These are phyloP conservation scores for Lactarius trivialis DNA, from an alignment of 768 basidiomycete species.

Conservation along the genomic window DNA sequence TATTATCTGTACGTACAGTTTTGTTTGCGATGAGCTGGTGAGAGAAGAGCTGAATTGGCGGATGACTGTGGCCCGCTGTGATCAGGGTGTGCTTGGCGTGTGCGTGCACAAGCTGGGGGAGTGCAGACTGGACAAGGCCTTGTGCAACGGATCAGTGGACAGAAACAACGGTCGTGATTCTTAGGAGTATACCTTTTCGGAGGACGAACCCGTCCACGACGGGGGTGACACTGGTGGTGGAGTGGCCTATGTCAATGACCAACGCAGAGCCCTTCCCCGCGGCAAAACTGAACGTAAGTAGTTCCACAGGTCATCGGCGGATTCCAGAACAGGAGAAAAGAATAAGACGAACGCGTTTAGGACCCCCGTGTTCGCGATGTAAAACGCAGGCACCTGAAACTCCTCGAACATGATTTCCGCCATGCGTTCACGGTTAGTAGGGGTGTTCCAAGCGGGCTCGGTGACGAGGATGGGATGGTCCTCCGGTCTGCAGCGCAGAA, in stretches of 20 bases:
- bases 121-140: conserved; percentile 67
- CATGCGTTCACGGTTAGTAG: conserved; percentile 88
- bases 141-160: conserved; percentile 28
- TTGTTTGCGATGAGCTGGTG: conserved; percentile 89
- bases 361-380: conserved; percentile 92
- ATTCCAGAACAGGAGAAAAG: background rate
- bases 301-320: background rate
- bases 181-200: conserved; percentile 62
- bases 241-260: conserved; percentile 89
- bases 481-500: conserved; percentile 67
- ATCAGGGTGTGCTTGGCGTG: conserved; percentile 66
- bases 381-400: conserved; percentile 91
- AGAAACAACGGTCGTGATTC: background rate
- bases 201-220: conserved; percentile 97
- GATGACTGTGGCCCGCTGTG: conserved; percentile 42
- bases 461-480: conserved; percentile 93
- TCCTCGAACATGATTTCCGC: conserved; percentile 98
- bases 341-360: conserved; percentile 63
- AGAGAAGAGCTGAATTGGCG: conserved; percentile 63
- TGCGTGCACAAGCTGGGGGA: conserved; percentile 76
- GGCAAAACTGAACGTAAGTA: conserved; percentile 59
- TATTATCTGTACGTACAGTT: conserved; percentile 35
- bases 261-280: conserved; percentile 96
- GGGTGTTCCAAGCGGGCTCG: conserved; percentile 94
- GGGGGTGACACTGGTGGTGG: conserved; percentile 86